Evolutionary conservation across 441 rosid species (phyloP).

Genomic region (Pelargonium cotyledonis): DNA sequence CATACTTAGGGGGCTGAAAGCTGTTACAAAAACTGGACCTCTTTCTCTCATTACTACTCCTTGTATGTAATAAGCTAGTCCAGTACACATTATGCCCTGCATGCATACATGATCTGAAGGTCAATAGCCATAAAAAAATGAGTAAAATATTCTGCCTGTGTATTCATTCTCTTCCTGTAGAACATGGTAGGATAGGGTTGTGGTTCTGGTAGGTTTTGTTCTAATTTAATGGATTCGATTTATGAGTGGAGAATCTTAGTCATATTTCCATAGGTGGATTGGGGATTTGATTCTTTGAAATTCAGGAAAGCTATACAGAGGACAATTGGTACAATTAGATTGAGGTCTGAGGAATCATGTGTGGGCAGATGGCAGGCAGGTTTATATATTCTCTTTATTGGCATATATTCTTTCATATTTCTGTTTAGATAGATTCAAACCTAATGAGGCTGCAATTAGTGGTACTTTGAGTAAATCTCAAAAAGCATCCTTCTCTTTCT

Average conservation of each 20-base stretch:
- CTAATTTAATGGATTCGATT: neutral
- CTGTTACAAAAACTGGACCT: slow-evolving; percentile 86
- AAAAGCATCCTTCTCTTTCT: neutral
- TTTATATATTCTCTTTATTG: neutral
- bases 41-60: slow-evolving; percentile 71
- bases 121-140: neutral
- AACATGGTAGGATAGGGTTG: neutral
- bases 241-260: neutral
- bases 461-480: neutral
- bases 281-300: neutral
- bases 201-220: neutral
- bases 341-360: slow-evolving; percentile 2
- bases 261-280: neutral
- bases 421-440: neutral
- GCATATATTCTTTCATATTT: neutral
- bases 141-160: neutral
- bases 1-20: slow-evolving; percentile 72
- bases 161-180: neutral
- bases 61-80: slow-evolving; percentile 65
- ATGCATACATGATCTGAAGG: slow-evolving; percentile 12
- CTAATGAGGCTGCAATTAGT: neutral
- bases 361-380: neutral
- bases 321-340: neutral
- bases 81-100: slow-evolving; percentile 81
- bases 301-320: neutral